Evolutionary conservation across 2,329 filamentous ascomycete species (phyloP).

Genomic region (Rhinocladiella similis): DNA sequence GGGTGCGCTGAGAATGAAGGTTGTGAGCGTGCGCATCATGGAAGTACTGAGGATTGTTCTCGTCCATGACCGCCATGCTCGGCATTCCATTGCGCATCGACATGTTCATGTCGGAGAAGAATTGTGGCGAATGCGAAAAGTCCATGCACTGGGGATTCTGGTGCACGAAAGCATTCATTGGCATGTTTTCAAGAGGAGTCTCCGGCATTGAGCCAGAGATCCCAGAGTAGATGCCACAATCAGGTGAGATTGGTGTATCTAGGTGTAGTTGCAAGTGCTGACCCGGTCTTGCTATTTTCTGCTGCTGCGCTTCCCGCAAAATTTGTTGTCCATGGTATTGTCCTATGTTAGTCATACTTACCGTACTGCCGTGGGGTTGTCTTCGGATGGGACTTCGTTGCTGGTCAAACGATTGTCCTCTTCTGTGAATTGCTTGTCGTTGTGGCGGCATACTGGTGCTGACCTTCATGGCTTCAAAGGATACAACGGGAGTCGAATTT

Average conservation of each 20-base stretch:
- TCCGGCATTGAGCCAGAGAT: slow-evolving; percentile 21
- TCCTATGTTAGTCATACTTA: slow-evolving; percentile 60
- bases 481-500: slow-evolving; percentile 73
- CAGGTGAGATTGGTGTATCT: slow-evolving; percentile 41
- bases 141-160: slow-evolving; percentile 25
- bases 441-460: slow-evolving; percentile 55
- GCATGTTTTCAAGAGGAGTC: slow-evolving; percentile 28
- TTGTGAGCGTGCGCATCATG: slow-evolving; percentile 22
- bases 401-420: slow-evolving; percentile 68
- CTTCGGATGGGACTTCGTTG: slow-evolving; percentile 38
- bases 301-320: slow-evolving; percentile 88
- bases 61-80: slow-evolving; percentile 25
- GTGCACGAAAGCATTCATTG: slow-evolving; percentile 31
- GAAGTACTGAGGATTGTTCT: slow-evolving; percentile 30
- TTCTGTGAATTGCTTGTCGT: slow-evolving; percentile 65
- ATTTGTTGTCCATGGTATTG: slow-evolving; percentile 68
- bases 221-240: slow-evolving; percentile 27
- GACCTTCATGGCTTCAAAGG: slow-evolving; percentile 74
- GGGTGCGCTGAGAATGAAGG: slow-evolving; percentile 17
- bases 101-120: slow-evolving; percentile 26
- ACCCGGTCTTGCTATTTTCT: slow-evolving; percentile 79
- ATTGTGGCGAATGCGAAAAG: slow-evolving; percentile 26
- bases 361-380: slow-evolving; percentile 27
- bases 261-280: slow-evolving; percentile 39
- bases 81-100: slow-evolving; percentile 21